Base-by-base conservation (phyloP, 192 early-diverging fungal genomes). In the Lunasporangiospora selenospora region DNA sequence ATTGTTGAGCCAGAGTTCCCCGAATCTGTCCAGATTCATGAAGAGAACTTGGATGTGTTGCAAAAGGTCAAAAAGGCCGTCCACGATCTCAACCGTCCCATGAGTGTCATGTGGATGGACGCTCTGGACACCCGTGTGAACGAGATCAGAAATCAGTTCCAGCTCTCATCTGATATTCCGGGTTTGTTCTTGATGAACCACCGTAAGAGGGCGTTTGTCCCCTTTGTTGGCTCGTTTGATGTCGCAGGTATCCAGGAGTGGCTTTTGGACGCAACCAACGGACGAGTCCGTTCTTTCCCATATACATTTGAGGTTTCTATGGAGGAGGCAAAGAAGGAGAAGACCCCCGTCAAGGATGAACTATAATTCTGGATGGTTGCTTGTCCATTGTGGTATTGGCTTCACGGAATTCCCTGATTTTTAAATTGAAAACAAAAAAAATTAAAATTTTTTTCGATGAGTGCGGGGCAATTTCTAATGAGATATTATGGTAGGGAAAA, bases 41-140 rank as follows among this genome's bases (percentile, higher is more conserved):
- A 65, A 5, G 76, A 79, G 19, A 77, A 81, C 23, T 37, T 83
- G 27, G 54, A 59, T 18, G 63, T 78, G 3, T 50, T 87, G 26
- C 53, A 64, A 30, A 36, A 58, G 11, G 60, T 85, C 21, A 83
- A 80, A 57, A 70, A 77, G 38, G 37, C 45, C 10, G 62, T 78
- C 0, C 29, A 78, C 27, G 75, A 77, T 8, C 41, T 47, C 0
- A 62, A 63, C 15, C 40, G 40, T 6, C 61, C 83, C 13, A 63
- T 88, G 24, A 73, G 81, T 30, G 81, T 83, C n/a, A 62, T 80
- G 24, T 92, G 90, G 90, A 84, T 88, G 43, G 81, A 86, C 47
- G 83, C 83, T 7, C 65, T 84, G 30, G 54, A 75, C 26, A 60
- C 66, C 18, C 58, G 73, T n/a, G 80, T 83, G 3, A 41, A 61